Evolutionary conservation across 1,284 basidiomycete genomes (phyloP), one percentile per base, ranked within the genome.

Genomic region (Vanrija sp.): DNA sequence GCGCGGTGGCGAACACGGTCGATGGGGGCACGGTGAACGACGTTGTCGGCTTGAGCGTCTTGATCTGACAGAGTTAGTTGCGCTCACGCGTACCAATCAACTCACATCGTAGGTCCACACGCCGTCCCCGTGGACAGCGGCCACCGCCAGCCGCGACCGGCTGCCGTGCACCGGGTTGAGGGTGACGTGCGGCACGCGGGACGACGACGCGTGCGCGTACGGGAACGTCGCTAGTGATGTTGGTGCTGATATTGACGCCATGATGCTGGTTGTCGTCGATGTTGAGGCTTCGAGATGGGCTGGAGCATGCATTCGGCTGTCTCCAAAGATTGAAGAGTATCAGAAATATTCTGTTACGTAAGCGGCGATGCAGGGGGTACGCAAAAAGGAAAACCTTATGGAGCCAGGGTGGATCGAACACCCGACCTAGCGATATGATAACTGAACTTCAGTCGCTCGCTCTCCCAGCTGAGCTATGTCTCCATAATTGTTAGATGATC

Each of bases 81-180:
- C 19, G 20, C 19, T 22, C 9, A 19, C 9, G 22, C 25, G 12
- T 8, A 18, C 18, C 10, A 4, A 0, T 19, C 27, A 22, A 63
- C 75, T 65, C 64, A 76, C 75, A 57, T 76, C 73, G 51, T 76
- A 75, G 1, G 72, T 75, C 75, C 75, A 76, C 16, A 76, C 57
- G 4, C 73, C 75, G 56, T 75, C 73, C 4, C 73, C 75, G 59
- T 70, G 69, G 36, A 75, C 75, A 37, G 72, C 73, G 31, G 71
- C 70, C 0, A 76, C 71, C 0, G 71, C 71, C 45, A 66, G 57
- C 45, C 60, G 47, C 4, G 60, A 57, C 41, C 67, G 57, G 22
- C 65, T 65, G 4, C 68, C 68, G 15, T 60, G 41, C 4, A 76
- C 73, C 1, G 69, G 66, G 41, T 55, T 64, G 3, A 76, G 61